Conservation (phyloP, 148 eudicot species). For the Euryodendron excelsum region DNA sequence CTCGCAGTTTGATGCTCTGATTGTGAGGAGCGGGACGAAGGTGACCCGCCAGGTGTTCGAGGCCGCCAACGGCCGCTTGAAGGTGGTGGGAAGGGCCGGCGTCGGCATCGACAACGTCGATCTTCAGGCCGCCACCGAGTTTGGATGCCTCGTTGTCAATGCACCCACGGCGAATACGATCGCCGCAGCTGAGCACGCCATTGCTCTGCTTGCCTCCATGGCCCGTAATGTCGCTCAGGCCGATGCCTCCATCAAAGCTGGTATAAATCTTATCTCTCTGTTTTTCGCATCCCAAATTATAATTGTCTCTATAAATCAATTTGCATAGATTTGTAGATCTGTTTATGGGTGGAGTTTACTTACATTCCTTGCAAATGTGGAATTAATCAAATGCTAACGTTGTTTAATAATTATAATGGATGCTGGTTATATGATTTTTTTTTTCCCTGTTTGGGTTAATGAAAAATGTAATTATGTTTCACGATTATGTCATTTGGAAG, state of each 20-base stretch:
- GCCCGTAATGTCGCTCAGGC: conserved; percentile 88
- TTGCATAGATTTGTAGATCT: background rate
- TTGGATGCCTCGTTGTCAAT: conserved; percentile 77
- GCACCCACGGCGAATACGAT: conserved; percentile 90
- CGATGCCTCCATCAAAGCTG: conserved; percentile 90
- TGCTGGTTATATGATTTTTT: background rate
- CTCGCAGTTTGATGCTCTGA: conserved; percentile 60
- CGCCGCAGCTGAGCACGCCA: conserved; percentile 94
- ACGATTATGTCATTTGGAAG: too few relatives aligned
- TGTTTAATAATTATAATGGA: background rate
- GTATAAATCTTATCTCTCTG: conserved; percentile 22
- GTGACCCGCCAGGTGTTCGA: conserved; percentile 68
- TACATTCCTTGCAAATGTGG: background rate
- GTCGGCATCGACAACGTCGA: conserved; percentile 94
- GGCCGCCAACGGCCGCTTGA: conserved; percentile 61
- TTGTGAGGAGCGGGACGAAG: conserved; percentile 86
- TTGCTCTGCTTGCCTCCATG: conserved; percentile 79
- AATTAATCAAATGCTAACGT: background rate
- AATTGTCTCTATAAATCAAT: background rate
- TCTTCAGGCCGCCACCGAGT: conserved; percentile 85
- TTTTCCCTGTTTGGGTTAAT: too few relatives aligned
- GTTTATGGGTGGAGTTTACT: background rate
- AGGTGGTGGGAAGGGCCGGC: conserved; percentile 94
- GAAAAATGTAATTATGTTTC: too few relatives aligned
- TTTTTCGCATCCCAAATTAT: background rate